Evolutionary conservation across 768 basidiomycete species (phyloP), one percentile per base, ranked within the genome.

Genomic region (Fistulinella prunicolor): DNA sequence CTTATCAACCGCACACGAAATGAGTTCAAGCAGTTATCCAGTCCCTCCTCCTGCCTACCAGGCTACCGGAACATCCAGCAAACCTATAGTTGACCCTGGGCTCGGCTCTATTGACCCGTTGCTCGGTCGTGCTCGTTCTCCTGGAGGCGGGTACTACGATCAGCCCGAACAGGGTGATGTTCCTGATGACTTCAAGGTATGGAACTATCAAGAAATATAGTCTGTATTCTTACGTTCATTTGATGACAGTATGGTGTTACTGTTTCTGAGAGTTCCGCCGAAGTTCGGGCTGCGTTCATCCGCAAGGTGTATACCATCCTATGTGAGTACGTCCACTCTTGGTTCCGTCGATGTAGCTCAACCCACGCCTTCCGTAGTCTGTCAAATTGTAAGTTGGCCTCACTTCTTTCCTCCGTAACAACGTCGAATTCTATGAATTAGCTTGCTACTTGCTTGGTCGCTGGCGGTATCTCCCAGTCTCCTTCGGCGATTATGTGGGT

Each of bases 121-220:
- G 30, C 73, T 88, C 21, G 75, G 73, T 35, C 59, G 62, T 21
- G 73, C 79, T 45, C 73, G 76, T 49, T 70, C 67, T 35, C 64
- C 72, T 16, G 66, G 66, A 16, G 74, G 75, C 23, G 83, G 71
- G n/a, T 76, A 83, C 55, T 88, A 78, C 55, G 80, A 93, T 69
- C 89, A 93, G 56, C 84, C 90, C 6, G 74, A 70, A 22, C 72
- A 70, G 28, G 89, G 79, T 39, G 91, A 93, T 55, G 60, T 93
- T 39, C 91, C 90, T 0, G 94, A 95, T 60, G 94, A 96, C 67
- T 96, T 96, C 81, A 92, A 94, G 80, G 89, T 89, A 50, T 20
- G 70, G 60, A 28, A 38, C 24, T n/a, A 24, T 28, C 13, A 14
- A 10, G 3, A 24, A 44, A 9, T 37, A 38, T 42, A 17, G 28